Base-by-base conservation (phyloP, 2,329 filamentous ascomycete genomes). In the Cylindrodendrum hubeiense region DNA sequence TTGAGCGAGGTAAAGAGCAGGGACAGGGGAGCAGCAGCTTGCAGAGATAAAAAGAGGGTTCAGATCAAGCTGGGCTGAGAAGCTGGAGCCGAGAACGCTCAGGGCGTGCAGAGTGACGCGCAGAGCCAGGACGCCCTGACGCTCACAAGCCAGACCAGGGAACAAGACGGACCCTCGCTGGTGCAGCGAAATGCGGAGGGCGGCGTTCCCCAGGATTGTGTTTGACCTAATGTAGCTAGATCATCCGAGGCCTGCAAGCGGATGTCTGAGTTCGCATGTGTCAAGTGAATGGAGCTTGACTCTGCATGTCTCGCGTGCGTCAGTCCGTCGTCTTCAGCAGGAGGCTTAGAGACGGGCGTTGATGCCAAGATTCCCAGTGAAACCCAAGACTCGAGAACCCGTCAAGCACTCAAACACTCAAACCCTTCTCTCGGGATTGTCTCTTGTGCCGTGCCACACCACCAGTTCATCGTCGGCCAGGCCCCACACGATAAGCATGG, bases 161-260 rank as follows among this genome's bases (percentile, higher is more conserved):
- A 46, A 43, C 33, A 47, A 34, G 33, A 37, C 52, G 60, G 58
- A 49, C 21, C 50, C 30, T 60, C 49, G 58, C 41, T 28, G n/a
- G 33, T 12, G 52, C 52, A 44, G 39, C n/a, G 7, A 47, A 58
- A 63, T 58, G 54, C 54, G 60, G 60, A 59, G 49, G 55, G 17
- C 61, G 54, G 49, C 61, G 54, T 54, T 63, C 61, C 61, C 61
- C 55, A 63, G 61, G 34, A 63, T 54, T 30, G 17, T 58, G 50
- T 22, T 30, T 22, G 28, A 26, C 61, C 33, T 26, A n/a, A 50
- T 49, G 13, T 2, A 51, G 54, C 41, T 59, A 63, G 54, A 59
- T 34, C 49, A 59, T 59, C 61, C 61, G 61, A 59, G 55, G 59
- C 26, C 60, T 33, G 52, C 49, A 37, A 17, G 41, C 19, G 57